Percentiles rank a stretch among this genome's conserved stretches.
These are phyloP conservation scores for Penicillium sp. DNA, from an alignment of 2,329 filamentous ascomycete genomes.

Conservation along the genomic window DNA sequence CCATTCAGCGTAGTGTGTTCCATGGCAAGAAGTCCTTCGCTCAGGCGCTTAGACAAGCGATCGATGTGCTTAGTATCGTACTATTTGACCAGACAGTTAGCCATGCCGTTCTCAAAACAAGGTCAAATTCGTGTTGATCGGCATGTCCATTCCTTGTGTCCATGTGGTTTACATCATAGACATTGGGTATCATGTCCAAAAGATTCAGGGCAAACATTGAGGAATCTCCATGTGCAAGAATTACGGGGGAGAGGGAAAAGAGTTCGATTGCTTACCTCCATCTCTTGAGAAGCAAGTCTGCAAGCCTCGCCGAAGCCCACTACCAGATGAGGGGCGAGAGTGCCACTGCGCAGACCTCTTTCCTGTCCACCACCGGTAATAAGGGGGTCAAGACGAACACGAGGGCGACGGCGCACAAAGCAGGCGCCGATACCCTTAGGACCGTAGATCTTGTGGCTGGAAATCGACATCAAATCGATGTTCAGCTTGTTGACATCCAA, in stretches of 20 bases:
- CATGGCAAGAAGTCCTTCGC: constrained; percentile 77
- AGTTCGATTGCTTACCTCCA: constrained; percentile 66
- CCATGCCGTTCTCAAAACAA: background rate
- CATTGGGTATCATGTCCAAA: constrained; percentile 36
- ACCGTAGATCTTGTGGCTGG: constrained; percentile 97
- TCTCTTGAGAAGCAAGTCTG: constrained; percentile 83
- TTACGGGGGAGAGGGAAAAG: constrained; percentile 13
- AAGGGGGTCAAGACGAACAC: constrained; percentile 91
- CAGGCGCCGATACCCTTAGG: constrained; percentile 97
- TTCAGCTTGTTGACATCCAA: constrained; percentile 97
- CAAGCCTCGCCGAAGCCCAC: constrained; percentile 96
- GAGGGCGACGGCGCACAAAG: constrained; percentile 86
- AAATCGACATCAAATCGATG: constrained; percentile 97
- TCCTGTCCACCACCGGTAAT: constrained; percentile 97
- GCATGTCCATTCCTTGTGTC: constrained; percentile 58
- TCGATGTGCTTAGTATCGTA: constrained; percentile 89
- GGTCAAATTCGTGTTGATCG: background rate
- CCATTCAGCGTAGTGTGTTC: constrained; percentile 94
- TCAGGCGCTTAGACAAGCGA: constrained; percentile 75
- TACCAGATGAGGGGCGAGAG: constrained; percentile 80
- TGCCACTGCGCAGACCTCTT: constrained; percentile 89
- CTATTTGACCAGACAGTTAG: constrained; percentile 49
- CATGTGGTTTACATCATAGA: constrained; percentile 66
- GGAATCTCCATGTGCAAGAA: constrained; percentile 65
- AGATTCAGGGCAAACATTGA: constrained; percentile 49